Evolutionary conservation across 345 rosid genomes (phyloP).

Genomic region (Hirschfeldia incana): DNA sequence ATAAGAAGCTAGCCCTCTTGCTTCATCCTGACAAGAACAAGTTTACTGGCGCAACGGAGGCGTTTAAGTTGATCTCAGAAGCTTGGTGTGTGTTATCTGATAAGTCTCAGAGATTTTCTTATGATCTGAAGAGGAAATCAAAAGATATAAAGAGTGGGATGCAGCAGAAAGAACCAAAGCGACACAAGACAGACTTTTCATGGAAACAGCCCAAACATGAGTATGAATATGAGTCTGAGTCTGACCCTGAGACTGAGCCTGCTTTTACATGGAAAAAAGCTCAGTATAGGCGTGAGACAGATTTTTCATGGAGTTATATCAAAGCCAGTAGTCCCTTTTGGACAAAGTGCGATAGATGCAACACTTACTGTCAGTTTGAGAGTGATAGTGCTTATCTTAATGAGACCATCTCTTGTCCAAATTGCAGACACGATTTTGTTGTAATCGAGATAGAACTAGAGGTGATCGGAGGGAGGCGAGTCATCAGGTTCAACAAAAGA

Average conservation of each 20-base stretch:
- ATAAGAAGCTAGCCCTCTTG: conserved; percentile 61
- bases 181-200: background rate
- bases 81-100: conserved; percentile 75
- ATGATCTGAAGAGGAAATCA: conserved; percentile 51
- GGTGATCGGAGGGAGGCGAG: conserved; percentile 19
- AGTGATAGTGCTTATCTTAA: conserved; percentile 52
- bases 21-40: conserved; percentile 92
- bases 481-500: conserved; percentile 13
- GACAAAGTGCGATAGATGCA: conserved; percentile 78
- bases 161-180: background rate
- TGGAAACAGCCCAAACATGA: background rate
- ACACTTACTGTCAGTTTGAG: conserved; percentile 61
- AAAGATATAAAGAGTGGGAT: background rate
- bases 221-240: background rate
- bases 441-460: conserved; percentile 52
- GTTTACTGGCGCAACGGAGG: conserved; percentile 68
- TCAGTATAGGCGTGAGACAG: background rate
- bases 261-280: background rate
- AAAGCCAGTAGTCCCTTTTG: conserved; percentile 57
- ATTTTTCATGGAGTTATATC: background rate
- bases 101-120: conserved; percentile 56
- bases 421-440: conserved; percentile 56
- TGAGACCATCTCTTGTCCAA: conserved; percentile 69
- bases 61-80: conserved; percentile 69
- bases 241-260: conserved; percentile 1